Evolutionary conservation across 202 grass and related monocot genomes (phyloP), one percentile per base, ranked within the genome.

Genomic region (Cymbopogon flexuosus): DNA sequence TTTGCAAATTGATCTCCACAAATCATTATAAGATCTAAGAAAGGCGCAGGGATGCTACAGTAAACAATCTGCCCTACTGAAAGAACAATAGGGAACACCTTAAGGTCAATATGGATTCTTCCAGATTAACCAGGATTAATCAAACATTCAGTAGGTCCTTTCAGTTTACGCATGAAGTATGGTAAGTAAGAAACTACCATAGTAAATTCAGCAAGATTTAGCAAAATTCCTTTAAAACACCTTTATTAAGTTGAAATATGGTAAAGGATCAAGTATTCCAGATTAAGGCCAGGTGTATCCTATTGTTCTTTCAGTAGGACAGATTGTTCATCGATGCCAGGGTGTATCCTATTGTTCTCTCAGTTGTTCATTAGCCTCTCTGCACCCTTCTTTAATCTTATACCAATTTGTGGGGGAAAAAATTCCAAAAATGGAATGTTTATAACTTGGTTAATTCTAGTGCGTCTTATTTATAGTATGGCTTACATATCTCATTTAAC

Each of bases 401-500:
- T 67, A 40, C 11, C 2, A 22, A 31, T 31, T 71, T 31, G 7
- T 31, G 14, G 24, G 9, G 13, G 8, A 29, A 70, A 47, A 18
- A 9, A 8, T 18, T 16, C 24, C 29, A 18, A 71, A 45, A 70
- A 31, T 27, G 36, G 18, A 33, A 23, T 74, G 12, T 36, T 58
- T 3, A 14, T 29, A 45, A 36, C 11, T 4, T 31, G 4, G 29
- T 51, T 35, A n/a, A 16, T 70, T 41, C 15, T 8, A 29, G 2
- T 31, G 11, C 24, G 8, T 82, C 3, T n/a, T 37, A 30, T 37
- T 61, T 3, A 52, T 5, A 34, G 0, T 42, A 79, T 66, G 59
- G 19, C 37, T 82, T 6, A 84, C 7, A 3, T 61, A 27, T 83
- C 39, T 61, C 56, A 47, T 72, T 23, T 87, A 24, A 43, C 16